Evolutionary conservation across 2,329 filamentous ascomycete species (phyloP), one percentile per base, ranked within the genome.

Genomic region (Metarhizium anisopliae): DNA sequence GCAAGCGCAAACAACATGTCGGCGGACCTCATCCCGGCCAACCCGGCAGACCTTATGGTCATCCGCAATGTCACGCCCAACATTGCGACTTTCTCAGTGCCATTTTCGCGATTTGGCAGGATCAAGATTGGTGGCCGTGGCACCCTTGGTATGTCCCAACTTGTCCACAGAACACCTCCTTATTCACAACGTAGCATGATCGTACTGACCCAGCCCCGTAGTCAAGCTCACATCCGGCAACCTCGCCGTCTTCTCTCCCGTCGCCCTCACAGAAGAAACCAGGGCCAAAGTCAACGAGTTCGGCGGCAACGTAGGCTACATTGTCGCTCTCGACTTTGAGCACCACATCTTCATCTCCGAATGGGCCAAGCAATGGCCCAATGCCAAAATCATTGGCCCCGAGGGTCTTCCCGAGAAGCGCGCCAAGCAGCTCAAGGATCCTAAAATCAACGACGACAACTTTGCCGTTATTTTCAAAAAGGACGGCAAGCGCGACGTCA

Each of bases 271-370:
- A 3, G 80, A 86, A 3, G 83, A 86, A 56, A 85, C 91, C 43
- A 83, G 79, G 59, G 69, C 76, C 62, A 84, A 86, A 68, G 75
- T 89, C 53, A 74, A 78, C 55, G 77, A 83, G 38, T 74, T 90
- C 56, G 85, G 85, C 59, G 85, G 85, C 52, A 79, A 83, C 47
- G 83, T 96, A 53, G 82, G 80, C 62, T 97, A 97, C 77, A 85
- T 99, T 61, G 78, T 93, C 30, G 93, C 94, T 1, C 83, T 87
- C 1, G 94, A 99, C 70, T 79, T 89, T 53, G 91, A 99, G 75
- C 94, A 99, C 72, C 94, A 99, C 79, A 90, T 99, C 68, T 95
- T 94, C 76, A 70, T 99, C 54, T 86, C 88, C 0, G 79, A 89
- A 51, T 99, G 94, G 93, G 84, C 88, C 64, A 75, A 81, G 51